These are phyloP conservation scores for Pogostemon cablin DNA, from an alignment of 257 asterid species.

Conservation along the genomic window DNA sequence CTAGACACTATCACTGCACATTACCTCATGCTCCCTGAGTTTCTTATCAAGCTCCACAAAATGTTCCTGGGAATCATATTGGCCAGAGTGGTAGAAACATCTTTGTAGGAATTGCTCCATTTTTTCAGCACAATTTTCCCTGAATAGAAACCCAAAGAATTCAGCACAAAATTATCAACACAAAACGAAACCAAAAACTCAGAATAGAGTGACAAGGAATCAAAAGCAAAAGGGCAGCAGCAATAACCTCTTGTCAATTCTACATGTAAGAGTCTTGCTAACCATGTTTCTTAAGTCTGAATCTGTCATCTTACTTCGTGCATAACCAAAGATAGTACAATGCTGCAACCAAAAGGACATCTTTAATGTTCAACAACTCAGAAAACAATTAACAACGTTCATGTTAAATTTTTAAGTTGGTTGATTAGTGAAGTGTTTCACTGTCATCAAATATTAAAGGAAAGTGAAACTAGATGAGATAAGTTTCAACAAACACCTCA, in stretches of 20 bases:
- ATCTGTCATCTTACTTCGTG: constrained; percentile 99
- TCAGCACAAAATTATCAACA: constrained; percentile 17
- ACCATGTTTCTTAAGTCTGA: constrained; percentile 83
- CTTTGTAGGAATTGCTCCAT: constrained; percentile 85
- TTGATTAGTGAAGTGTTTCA: too few species aligned
- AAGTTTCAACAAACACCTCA: constrained; percentile 52
- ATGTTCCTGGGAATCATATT: constrained; percentile 74
- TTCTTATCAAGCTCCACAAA: constrained; percentile 73
- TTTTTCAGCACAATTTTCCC: constrained; percentile 93
- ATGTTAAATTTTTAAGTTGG: too few species aligned
- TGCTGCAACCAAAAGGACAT: constrained; percentile 56
- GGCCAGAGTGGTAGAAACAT: constrained; percentile 92
- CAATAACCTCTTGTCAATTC: constrained; percentile 85
- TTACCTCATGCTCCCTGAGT: constrained; percentile 89
- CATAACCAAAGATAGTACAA: constrained; percentile 87
- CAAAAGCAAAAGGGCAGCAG: constrained; percentile 12
- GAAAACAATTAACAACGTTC: neutral
- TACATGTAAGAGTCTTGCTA: constrained; percentile 91
- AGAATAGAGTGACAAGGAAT: too few species aligned
- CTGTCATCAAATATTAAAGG: neutral
- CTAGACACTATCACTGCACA: constrained; percentile 3
- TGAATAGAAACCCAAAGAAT: constrained; percentile 32
- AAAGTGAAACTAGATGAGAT: neutral
- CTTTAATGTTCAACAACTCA: neutral
- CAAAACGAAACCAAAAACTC: neutral